Evolutionary conservation across 202 grass and related monocot species (phyloP).

Genomic region (Thinopyrum obtusiflorum): DNA sequence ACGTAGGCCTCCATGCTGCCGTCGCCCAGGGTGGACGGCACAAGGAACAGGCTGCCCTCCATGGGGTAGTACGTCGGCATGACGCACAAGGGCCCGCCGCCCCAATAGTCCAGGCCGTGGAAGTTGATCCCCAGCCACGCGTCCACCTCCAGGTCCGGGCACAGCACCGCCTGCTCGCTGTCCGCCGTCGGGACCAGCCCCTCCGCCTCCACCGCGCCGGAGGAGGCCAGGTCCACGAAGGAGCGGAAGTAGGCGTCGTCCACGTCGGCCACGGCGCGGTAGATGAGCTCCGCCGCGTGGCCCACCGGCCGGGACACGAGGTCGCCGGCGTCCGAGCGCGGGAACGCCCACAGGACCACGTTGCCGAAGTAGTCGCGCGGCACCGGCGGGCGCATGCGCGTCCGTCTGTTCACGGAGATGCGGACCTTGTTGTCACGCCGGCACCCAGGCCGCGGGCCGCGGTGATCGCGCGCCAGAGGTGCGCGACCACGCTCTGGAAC

Average conservation of each 20-base stretch:
- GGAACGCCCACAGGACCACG: conserved; percentile 74
- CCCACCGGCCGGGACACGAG: conserved; percentile 29
- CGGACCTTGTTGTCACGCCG: conserved; percentile 27
- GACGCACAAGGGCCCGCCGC: conserved; percentile 46
- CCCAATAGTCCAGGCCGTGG: conserved; percentile 50
- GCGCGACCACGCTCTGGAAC: conserved; percentile 58
- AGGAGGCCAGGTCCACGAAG: conserved; percentile 67
- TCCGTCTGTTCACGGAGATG: conserved; percentile 58
- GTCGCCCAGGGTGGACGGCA: conserved; percentile 41
- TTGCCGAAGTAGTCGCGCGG: conserved; percentile 63
- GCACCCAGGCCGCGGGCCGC: conserved; percentile 41
- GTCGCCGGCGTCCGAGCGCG: conserved; percentile 37
- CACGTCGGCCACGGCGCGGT: conserved; percentile 27
- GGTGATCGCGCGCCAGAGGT: conserved; percentile 66
- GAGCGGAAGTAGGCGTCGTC: conserved; percentile 64
- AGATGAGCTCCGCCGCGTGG: conserved; percentile 47
- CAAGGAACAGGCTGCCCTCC: conserved; percentile 53
- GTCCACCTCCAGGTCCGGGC: conserved; percentile 58
- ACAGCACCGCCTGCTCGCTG: conserved; percentile 34
- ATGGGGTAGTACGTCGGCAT: conserved; percentile 65
- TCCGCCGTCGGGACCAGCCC: conserved; percentile 52
- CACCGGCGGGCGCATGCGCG: conserved; percentile 33
- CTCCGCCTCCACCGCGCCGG: conserved; percentile 36
- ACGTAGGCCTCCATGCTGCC: not conserved
- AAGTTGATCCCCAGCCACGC: conserved; percentile 64